Evolutionary conservation across 2,329 filamentous ascomycete genomes (phyloP), one percentile per base, ranked within the genome.

Genomic region (Clonostachys rosea): DNA sequence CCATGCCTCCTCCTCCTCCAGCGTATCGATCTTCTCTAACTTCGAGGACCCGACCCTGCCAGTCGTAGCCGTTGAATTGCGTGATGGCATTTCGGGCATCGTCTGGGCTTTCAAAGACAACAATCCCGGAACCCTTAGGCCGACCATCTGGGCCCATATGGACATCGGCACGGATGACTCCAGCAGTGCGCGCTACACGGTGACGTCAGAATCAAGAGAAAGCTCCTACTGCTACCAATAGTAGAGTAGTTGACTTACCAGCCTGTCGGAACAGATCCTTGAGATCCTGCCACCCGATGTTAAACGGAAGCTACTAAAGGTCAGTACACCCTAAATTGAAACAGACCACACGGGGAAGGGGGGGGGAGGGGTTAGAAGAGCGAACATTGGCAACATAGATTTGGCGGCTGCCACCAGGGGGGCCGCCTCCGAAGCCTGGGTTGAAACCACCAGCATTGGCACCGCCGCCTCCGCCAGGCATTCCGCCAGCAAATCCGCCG

Each of bases 201-300:
- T 49, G 43, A 34, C 6, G 20, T 24, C 41, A 14, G 24, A 7
- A 24, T 30, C 24, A 14, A 18, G 17, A 39, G 17, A 39, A n/a
- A 39, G 36, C 36, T n/a, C 36, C 36, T n/a, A 39, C 36, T n/a
- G n/a, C 14, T n/a, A 8, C 20, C 35, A 39, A 40, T 24, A 35
- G 43, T 46, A 35, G 8, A 30, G 24, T 30, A 35, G 33, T 42
- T 34, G 40, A 78, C 90, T 79, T 78, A 96, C 91, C 89, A 73
- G 94, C 91, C 80, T 96, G 91, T 63, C 94, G 89, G 79, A 99
- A 99, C 56, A 99, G 79, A 69, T 99, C 94, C 75, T 99, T 99
- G 58, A 99, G 75, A 69, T 99, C 94, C 73, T 99, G 94, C 94
- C 94, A 99, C 66, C 94, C 94, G 59, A 95, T 89, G 55, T 90